Base-by-base conservation (phyloP, 2,329 filamentous ascomycete genomes). In the Incumbomyces lentus region DNA sequence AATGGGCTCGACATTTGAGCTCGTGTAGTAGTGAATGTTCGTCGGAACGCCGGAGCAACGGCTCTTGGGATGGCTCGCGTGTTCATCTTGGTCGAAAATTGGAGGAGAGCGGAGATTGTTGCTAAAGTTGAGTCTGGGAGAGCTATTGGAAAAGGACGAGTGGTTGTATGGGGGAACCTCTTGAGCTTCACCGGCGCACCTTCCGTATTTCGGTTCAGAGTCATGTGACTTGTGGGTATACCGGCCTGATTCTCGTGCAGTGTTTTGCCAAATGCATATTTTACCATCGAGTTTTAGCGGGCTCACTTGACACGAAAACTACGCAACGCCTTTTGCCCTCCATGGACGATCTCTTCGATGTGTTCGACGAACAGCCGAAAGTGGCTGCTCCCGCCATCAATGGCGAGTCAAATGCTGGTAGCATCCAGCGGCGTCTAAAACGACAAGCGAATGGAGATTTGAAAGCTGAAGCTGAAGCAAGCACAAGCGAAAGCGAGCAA, bases 21-120 rank as follows among this genome's bases (percentile, higher is more conserved):
- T 64, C 86, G 86, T 67, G 90, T 93, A 63, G 86, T 81, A 70
- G 88, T 84, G 83, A 98, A 95, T 73, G 84, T 87, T 70, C 92
- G 89, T 74, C 88, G 87, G 77, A 82, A 78, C 65, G 81, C 68
- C 56, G 76, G 72, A 64, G 81, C 79, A 65, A 82, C 75, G 70
- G 79, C 76, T 66, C 84, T 82, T 71, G 78, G 66, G 59, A 73
- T 73, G 58, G 75, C 65, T 65, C 74, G 73, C 59, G 86, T 78
- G 69, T 92, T 74, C 88, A 95, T 95, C 86, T 93, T 22, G 33
- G 56, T 54, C 57, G 57, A 58, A 52, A 26, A 4, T 26, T 26
- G 22, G 8, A 26, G 4, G 22, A 8, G 22, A 26, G 22, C 22
- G 22, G 22, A 26, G 22, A 8, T 4, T 26, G 22, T 26, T 26